Percentiles rank a stretch among this genome's conserved stretches.
phyloP scores from a whole-genome alignment of 2,329 filamentous ascomycete genomes.

The Trichoderma guizhouense region DNA sequence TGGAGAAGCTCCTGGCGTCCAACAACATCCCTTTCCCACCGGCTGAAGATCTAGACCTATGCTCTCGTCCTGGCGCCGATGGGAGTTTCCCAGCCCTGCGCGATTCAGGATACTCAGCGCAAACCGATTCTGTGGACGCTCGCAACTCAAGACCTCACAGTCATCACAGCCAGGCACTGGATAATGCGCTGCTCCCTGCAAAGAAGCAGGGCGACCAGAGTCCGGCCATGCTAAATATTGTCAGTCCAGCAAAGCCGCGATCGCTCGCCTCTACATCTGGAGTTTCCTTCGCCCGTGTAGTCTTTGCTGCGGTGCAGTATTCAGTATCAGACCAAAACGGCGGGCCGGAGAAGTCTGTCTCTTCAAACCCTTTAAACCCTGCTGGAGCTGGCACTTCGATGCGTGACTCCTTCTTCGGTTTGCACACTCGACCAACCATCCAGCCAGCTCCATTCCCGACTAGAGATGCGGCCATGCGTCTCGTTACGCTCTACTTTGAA shows the following conservation, averaged over 20 bases:
- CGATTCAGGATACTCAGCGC: conserved; percentile 34
- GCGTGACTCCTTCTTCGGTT: conserved; percentile 94
- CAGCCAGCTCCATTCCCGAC: conserved; percentile 81
- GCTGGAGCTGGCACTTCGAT: conserved; percentile 66
- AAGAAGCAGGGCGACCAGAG: conserved; percentile 33
- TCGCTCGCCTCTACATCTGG: conserved; percentile 83
- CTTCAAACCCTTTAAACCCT: conserved; percentile 22
- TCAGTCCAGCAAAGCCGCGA: conserved; percentile 72
- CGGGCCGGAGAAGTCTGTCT: conserved; percentile 22
- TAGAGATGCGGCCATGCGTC: conserved; percentile 65
- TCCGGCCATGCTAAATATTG: conserved; percentile 66
- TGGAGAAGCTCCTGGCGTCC: conserved; percentile 70
- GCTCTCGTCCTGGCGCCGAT: conserved; percentile 47
- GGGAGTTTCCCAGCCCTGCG: conserved; percentile 29
- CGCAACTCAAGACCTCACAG: conserved; percentile 27
- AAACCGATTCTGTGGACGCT: conserved; percentile 31
- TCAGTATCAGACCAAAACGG: conserved; percentile 61
- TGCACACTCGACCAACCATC: conserved; percentile 86
- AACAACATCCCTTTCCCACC: conserved; percentile 71
- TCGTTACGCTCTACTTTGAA: conserved; percentile 87
- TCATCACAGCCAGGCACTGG: conserved; percentile 31
- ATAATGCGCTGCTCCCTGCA: conserved; percentile 29
- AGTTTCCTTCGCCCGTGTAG: conserved; percentile 90
- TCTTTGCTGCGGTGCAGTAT: conserved; percentile 87
- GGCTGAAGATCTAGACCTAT: conserved; percentile 65